These are phyloP conservation scores for Collybiopsis confluens DNA, from an alignment of 768 basidiomycete genomes.

Conservation along the genomic window DNA sequence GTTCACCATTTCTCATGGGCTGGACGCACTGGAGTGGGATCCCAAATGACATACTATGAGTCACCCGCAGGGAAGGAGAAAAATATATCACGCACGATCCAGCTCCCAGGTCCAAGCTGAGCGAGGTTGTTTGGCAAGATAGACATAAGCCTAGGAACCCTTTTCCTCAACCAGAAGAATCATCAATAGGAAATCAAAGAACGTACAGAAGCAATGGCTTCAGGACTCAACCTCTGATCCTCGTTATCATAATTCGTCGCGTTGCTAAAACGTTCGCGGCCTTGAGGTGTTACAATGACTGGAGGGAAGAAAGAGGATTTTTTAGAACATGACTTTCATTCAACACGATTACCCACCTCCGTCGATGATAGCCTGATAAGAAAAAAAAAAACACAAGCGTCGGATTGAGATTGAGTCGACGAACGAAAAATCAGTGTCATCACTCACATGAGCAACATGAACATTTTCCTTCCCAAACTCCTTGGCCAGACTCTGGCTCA, in stretches of 20 bases:
- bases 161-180: slow-evolving; percentile 24
- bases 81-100: slow-evolving; percentile 46
- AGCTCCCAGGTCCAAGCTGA: slow-evolving; percentile 80
- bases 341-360: slow-evolving; percentile 35
- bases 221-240: neutral
- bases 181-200: neutral
- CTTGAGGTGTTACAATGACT: slow-evolving; percentile 3
- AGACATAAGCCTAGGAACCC: slow-evolving; percentile 51
- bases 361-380: slow-evolving; percentile 59
- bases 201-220: slow-evolving; percentile 5
- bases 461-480: slow-evolving; percentile 75
- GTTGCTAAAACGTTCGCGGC: neutral
- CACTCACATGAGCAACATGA: slow-evolving; percentile 27
- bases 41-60: neutral
- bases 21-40: slow-evolving; percentile 31
- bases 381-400: neutral
- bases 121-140: slow-evolving; percentile 63
- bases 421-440: neutral
- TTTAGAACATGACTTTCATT: neutral
- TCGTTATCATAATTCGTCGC: neutral
- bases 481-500: slow-evolving; percentile 70
- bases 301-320: neutral
- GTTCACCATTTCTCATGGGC: slow-evolving; percentile 43
- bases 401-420: too few species aligned
- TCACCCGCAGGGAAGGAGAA: neutral